Percentiles rank a stretch among this genome's conserved stretches.
These are phyloP conservation scores for Phyllosticta ampelicida DNA, from an alignment of 2,329 filamentous ascomycete genomes.

Conservation along the genomic window DNA sequence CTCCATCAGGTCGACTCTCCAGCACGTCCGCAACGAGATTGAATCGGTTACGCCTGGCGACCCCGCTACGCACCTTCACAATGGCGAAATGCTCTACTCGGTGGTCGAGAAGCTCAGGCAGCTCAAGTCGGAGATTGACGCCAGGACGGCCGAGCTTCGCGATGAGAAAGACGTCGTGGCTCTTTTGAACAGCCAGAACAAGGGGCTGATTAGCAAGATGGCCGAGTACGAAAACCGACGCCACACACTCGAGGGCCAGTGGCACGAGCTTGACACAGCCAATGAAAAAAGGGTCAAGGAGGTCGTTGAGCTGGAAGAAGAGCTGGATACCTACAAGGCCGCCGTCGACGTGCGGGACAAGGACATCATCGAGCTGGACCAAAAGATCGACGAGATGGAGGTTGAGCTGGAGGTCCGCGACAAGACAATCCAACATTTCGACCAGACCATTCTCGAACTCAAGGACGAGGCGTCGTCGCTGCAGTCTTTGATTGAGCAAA, in stretches of 20 bases:
- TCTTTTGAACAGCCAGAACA: conserved; percentile 27
- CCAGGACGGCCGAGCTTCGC: conserved; percentile 23
- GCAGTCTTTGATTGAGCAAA: conserved; percentile 25
- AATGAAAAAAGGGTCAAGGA: conserved; percentile 28
- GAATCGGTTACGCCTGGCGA: conserved; percentile 31
- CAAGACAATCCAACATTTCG: conserved; percentile 27
- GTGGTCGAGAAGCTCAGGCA: conserved; percentile 28
- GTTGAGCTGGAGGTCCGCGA: conserved; percentile 25
- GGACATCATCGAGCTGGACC: conserved; percentile 22
- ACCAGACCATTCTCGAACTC: conserved; percentile 29
- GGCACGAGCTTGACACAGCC: conserved; percentile 25
- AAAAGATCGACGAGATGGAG: conserved; percentile 19
- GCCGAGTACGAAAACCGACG: conserved; percentile 26
- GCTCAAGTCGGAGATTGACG: conserved; percentile 19
- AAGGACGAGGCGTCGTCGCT: conserved; percentile 28
- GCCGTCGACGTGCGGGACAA: conserved; percentile 25
- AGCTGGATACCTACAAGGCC: conserved; percentile 12
- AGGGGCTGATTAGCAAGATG: conserved; percentile 25
- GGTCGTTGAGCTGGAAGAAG: conserved; percentile 27
- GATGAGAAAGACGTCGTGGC: conserved; percentile 24
- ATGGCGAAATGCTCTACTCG: conserved; percentile 29
- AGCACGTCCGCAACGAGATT: conserved; percentile 28
- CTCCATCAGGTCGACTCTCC: conserved; percentile 33
- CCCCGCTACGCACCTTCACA: conserved; percentile 27
- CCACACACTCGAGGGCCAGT: conserved; percentile 26